Base-by-base conservation (phyloP, 1,284 basidiomycete species). In the Tilletia indica region DNA sequence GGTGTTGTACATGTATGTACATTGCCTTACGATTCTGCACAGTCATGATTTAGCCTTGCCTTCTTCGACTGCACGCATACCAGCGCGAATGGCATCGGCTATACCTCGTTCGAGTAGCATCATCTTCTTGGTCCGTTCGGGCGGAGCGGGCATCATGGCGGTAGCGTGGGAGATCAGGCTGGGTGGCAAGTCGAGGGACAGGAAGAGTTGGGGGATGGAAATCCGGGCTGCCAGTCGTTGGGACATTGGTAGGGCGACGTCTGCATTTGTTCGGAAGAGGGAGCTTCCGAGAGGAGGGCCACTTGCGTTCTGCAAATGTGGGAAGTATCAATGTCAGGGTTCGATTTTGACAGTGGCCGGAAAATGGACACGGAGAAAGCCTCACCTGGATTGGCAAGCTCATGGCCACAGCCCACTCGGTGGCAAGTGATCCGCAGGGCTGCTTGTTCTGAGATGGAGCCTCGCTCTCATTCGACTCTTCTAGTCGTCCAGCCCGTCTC, bases 391-490 rank as follows among this genome's bases (percentile, higher is more conserved):
- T 4, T 14, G 34, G 34, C 34, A 14, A 16, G 3, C 61, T 38
- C 61, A 64, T 64, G 34, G 34, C 61, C 61, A 64, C 61, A 12
- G 61, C 61, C 61, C 61, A 64, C 36, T 64, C 61, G 5, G 38
- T 42, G 14, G 61, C 61, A 11, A 64, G 61, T 5, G 61, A 38
- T 8, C 61, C 61, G 16, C 31, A 39, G 16, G 61, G 61, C 36
- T 4, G 61, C 12, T 31, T 31, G 25, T 31, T 31, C 25, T 16
- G 31, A n/a, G 38, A 21, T 64, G 8, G 34, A 21, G 3, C 2
- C 16, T 19, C 19, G 8, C 34, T 19, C 34, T 39, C 61, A 39
- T 54, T 19, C 1, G 34, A 9, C 12, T 64, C 61, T 14, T 64
- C 61, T 6, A 64, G 34, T 42, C 61, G 31, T 19, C 61, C 61